A percentile compares a stretch with the other conserved stretches of the same genome.
These are phyloP conservation scores for Limnomonas spitsbergensis DNA, from an alignment of 139 green algal species.

Conservation along the genomic window DNA sequence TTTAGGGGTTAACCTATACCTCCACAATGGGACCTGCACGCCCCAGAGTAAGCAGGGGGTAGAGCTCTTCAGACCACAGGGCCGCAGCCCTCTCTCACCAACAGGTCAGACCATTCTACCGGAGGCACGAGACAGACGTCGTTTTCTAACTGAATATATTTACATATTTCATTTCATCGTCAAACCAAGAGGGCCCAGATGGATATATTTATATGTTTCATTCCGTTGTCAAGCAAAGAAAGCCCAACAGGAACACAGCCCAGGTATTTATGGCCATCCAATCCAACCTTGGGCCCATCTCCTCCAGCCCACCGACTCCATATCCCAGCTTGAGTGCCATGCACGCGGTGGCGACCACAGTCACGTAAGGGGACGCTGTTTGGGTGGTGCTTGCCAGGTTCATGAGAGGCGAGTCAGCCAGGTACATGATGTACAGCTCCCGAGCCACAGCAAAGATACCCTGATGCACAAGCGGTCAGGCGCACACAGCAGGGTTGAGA, in stretches of 20 bases:
- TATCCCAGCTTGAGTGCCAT: neutral
- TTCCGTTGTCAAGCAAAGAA: neutral
- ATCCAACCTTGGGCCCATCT: neutral
- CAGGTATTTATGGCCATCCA: neutral
- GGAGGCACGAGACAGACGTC: too few species aligned
- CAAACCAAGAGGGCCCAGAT: too few species aligned
- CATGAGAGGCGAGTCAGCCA: slow-evolving; percentile 1
- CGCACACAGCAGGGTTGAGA: neutral
- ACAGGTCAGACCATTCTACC: too few species aligned
- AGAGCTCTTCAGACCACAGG: too few species aligned
- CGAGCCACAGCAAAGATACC: neutral
- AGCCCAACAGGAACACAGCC: neutral
- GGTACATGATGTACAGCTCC: slow-evolving; percentile 14
- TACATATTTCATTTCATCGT: too few species aligned
- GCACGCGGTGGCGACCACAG: neutral
- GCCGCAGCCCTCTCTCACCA: too few species aligned
- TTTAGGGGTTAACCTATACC: too few species aligned
- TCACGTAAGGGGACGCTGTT: neutral
- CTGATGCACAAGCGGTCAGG: neutral
- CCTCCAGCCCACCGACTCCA: neutral
- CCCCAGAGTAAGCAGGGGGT: too few species aligned
- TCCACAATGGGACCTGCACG: too few species aligned
- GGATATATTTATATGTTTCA: too few species aligned
- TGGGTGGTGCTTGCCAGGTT: neutral
- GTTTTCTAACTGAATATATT: too few species aligned